Base-by-base conservation (phyloP, 2,329 filamentous ascomycete species). In the Cryphonectria parasitica region DNA sequence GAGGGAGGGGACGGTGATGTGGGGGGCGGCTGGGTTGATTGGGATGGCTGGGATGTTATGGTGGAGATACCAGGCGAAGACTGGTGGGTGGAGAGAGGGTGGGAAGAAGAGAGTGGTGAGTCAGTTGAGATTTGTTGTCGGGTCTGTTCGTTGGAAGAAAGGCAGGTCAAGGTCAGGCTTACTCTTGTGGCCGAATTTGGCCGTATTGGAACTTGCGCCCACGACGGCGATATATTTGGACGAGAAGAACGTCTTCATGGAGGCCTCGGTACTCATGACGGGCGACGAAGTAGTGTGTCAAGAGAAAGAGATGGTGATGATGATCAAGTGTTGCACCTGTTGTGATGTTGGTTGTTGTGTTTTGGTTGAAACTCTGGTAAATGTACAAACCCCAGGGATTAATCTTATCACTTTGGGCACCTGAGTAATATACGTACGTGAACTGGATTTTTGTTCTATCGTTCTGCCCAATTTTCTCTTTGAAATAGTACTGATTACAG, bases 101-200 rank as follows among this genome's bases (percentile, higher is more conserved):
- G n/a, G 28, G 52, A 17, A 6, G 19, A 17, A 41, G 15, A 36
- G 11, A 1, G 10, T 5, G 3, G 39, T 3, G 28, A 60, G 3
- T 36, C 6, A 36, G 34, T 19, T 19, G 36, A 5, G 0, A 6
- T 17, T 19, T 34, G 34, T 34, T 34, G 3, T 34, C 34, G 3
- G 3, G 34, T 34, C 6, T 34, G 34, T 34, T 34, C 34, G 6
- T 34, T 34, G 10, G 54, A 17, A 8, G 31, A n/a, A n/a, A 25
- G 22, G 13, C 5, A 45, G 13, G 36, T 17, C 17, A n/a, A 19
- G 22, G 1, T 31, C 17, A 7, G 31, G 77, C 83, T 70, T 80
- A 95, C 94, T 90, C 84, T 94, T 95, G 81, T 97, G 92, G 34
- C 96, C 95, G 78, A 92, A 98, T 80, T 97, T 98, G 78, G 86